Evolutionary conservation across 805 yeast genomes (phyloP).

Genomic region (Scheffersomyces ergatensis): DNA sequence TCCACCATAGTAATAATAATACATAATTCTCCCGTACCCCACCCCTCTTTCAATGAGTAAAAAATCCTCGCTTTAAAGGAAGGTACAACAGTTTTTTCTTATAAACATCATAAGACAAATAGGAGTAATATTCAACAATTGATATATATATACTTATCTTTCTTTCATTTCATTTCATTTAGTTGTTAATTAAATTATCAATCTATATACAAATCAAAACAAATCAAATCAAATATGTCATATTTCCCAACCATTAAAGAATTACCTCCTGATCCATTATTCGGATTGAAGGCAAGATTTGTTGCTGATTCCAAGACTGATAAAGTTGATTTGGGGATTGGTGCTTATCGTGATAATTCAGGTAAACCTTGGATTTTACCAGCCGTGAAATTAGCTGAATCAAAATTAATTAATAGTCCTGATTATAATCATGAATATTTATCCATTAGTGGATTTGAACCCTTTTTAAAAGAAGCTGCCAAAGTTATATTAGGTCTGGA

Average conservation of each 20-base stretch:
- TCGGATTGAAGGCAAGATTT: constrained; percentile 72
- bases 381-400: constrained; percentile 68
- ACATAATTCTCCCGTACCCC: too few relatives aligned
- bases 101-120: constrained; percentile 1
- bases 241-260: constrained; percentile 51
- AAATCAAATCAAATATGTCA: constrained; percentile 23
- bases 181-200: too few relatives aligned
- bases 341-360: constrained; percentile 68
- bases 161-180: too few relatives aligned
- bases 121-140: too few relatives aligned
- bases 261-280: constrained; percentile 84
- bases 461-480: constrained; percentile 69
- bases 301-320: constrained; percentile 52
- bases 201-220: too few relatives aligned
- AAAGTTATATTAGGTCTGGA: constrained; percentile 67
- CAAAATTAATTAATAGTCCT: constrained; percentile 54
- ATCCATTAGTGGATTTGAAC: constrained; percentile 73
- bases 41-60: constrained; percentile 1
- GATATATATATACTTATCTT: too few relatives aligned
- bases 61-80: constrained; percentile 3
- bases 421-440: constrained; percentile 83
- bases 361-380: constrained; percentile 75
- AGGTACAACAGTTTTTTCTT: too few relatives aligned
- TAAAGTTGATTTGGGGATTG: constrained; percentile 86
- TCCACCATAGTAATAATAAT: too few relatives aligned